These are phyloP conservation scores for Gigaspora rosea DNA, from an alignment of 192 early-diverging fungal species.

Conservation along the genomic window DNA sequence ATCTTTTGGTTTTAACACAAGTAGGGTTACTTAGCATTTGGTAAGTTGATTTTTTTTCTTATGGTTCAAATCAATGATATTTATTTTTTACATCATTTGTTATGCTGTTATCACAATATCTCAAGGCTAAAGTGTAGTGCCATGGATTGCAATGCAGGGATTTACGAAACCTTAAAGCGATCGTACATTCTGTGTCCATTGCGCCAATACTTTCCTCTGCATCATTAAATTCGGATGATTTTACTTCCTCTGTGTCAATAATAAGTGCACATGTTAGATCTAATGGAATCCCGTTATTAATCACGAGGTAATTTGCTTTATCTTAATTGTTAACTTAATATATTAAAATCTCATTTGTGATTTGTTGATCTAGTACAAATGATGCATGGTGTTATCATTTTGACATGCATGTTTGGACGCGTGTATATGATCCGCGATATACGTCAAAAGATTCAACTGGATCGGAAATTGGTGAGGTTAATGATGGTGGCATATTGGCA, in stretches of 20 bases:
- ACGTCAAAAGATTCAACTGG: constrained; percentile 50
- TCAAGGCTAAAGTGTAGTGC: too few relatives aligned
- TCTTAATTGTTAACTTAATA: too few relatives aligned
- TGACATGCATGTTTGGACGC: constrained; percentile 67
- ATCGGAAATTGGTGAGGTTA: constrained; percentile 29
- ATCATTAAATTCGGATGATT: constrained; percentile 34
- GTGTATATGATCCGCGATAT: constrained; percentile 63
- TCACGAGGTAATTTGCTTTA: constrained; percentile 44
- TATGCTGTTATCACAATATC: neutral
- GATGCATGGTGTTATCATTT: constrained; percentile 68
- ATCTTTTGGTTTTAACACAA: constrained; percentile 65
- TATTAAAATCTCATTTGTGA: too few relatives aligned
- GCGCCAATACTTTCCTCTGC: constrained; percentile 63
- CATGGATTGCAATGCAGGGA: constrained; percentile 53
- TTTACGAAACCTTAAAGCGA: constrained; percentile 50
- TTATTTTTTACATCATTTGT: neutral
- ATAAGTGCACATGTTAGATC: constrained; percentile 54
- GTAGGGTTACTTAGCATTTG: constrained; percentile 68
- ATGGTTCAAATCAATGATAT: neutral
- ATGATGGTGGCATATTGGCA: constrained; percentile 27
- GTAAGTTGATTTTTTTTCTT: constrained; percentile 40
- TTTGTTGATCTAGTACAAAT: constrained; percentile 34
- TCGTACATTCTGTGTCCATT: constrained; percentile 60
- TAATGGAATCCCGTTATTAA: constrained; percentile 67
- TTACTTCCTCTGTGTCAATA: constrained; percentile 50